A percentile compares a stretch with the other conserved stretches of the same genome.
Evolutionary conservation across 805 yeast genomes (phyloP).

Genomic region (Myxozyma monticola): DNA sequence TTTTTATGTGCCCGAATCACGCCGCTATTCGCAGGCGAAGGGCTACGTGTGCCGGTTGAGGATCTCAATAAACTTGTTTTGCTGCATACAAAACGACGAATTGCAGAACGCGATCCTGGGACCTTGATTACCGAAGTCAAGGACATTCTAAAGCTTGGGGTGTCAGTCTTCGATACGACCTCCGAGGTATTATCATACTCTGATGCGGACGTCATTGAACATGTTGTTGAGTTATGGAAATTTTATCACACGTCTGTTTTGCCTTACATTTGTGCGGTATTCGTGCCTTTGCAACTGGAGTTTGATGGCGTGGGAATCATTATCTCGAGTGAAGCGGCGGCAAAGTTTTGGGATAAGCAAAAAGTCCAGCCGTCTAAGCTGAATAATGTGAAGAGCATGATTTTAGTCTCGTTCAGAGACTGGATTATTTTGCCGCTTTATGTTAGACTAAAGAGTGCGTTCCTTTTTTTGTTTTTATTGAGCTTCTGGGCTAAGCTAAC

Average conservation of each 20-base stretch:
- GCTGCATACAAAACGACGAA: conserved; percentile 43
- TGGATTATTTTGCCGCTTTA: conserved; percentile 38
- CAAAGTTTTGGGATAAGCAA: conserved; percentile 41
- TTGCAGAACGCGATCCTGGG: conserved; percentile 41
- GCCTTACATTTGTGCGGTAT: conserved; percentile 60
- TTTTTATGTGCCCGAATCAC: conserved; percentile 45
- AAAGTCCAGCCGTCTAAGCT: conserved; percentile 27
- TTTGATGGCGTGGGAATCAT: conserved; percentile 48
- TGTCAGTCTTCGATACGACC: conserved; percentile 39
- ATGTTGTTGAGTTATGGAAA: conserved; percentile 40
- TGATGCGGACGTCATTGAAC: conserved; percentile 34
- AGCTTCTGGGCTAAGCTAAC: not conserved
- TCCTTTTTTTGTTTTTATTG: not conserved
- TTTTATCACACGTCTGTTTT: conserved; percentile 55
- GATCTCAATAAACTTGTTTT: conserved; percentile 53
- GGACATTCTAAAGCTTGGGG: conserved; percentile 42
- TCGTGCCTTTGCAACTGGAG: conserved; percentile 59
- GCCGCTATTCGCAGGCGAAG: conserved; percentile 53
- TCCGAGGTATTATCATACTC: conserved; percentile 38
- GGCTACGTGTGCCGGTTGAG: conserved; percentile 54
- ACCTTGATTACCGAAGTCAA: conserved; percentile 48
- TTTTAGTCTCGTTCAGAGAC: conserved; percentile 42
- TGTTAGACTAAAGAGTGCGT: conserved; percentile 18
- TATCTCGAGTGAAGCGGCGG: conserved; percentile 40
- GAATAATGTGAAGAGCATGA: conserved; percentile 35